Evolutionary conservation across 2,329 filamentous ascomycete genomes (phyloP).

Genomic region (Chrysoporthe deuterocubensis): DNA sequence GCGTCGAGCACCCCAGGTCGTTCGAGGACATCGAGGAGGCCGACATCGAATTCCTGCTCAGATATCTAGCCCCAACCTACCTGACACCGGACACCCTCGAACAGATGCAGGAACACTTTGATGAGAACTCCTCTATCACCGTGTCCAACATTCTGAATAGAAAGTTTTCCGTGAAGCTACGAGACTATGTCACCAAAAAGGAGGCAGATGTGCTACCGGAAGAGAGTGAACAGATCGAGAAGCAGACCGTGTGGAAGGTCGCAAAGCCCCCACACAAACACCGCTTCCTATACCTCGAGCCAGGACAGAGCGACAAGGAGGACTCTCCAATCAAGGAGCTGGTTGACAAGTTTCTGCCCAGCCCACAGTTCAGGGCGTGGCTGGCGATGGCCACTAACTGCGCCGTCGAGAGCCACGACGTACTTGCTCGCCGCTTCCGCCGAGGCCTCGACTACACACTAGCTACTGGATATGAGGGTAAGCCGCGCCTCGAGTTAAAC

Average conservation of each 20-base stretch:
- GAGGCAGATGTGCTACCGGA: conserved; percentile 56
- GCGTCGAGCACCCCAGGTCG: conserved; percentile 44
- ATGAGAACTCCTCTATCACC: conserved; percentile 81
- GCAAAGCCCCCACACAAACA: conserved; percentile 94
- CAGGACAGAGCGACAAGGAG: conserved; percentile 46
- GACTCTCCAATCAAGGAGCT: conserved; percentile 74
- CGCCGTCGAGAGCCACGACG: conserved; percentile 71
- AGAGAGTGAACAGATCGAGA: conserved; percentile 60
- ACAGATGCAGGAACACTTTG: conserved; percentile 78
- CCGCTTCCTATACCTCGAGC: conserved; percentile 82
- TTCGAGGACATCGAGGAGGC: conserved; percentile 68
- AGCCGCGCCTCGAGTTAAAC: conserved; percentile 83
- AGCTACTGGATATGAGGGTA: conserved; percentile 79
- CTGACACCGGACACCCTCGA: conserved; percentile 90
- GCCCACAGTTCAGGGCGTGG: conserved; percentile 86
- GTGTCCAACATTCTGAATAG: conserved; percentile 77
- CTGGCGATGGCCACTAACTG: conserved; percentile 81
- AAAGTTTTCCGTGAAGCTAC: conserved; percentile 76
- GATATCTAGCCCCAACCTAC: conserved; percentile 89
- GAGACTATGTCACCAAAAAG: conserved; percentile 69
- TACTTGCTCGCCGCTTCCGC: conserved; percentile 86
- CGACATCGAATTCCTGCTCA: conserved; percentile 87
- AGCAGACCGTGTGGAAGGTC: conserved; percentile 68
- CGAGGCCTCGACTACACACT: conserved; percentile 89
- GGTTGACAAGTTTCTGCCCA: conserved; percentile 81